A percentile compares a stretch with the other conserved stretches of the same genome.
Evolutionary conservation across 1,139 yeast genomes (phyloP).

Genomic region (Wickerhamiella pararugosa): DNA sequence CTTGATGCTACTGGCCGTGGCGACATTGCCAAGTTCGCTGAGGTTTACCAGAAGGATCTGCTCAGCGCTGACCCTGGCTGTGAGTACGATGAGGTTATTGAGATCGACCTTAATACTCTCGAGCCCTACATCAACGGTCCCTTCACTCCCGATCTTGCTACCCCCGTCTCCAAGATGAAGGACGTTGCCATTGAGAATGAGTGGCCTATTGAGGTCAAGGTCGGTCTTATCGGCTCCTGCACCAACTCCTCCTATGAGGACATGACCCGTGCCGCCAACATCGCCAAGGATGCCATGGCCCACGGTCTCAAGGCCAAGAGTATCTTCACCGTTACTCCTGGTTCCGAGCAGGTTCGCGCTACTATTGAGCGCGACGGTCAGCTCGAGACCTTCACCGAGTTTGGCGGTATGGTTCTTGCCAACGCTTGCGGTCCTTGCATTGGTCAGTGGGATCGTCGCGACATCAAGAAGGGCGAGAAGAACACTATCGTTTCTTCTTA

Average conservation of each 20-base stretch:
- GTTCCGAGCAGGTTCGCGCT: slow-evolving; percentile 98
- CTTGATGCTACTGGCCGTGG: slow-evolving; percentile 79
- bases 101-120: slow-evolving; percentile 83
- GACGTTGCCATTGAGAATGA: slow-evolving; percentile 74
- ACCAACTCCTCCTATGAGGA: slow-evolving; percentile 99
- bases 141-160: slow-evolving; percentile 97
- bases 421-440: slow-evolving; percentile 99
- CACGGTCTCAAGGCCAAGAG: slow-evolving; percentile 88
- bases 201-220: slow-evolving; percentile 93
- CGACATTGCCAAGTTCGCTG: slow-evolving; percentile 69
- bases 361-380: slow-evolving; percentile 97
- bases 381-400: slow-evolving; percentile 74
- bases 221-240: slow-evolving; percentile 97
- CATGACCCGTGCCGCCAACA: slow-evolving; percentile 94
- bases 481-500: slow-evolving; percentile 96
- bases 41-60: slow-evolving; percentile 47
- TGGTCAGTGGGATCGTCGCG: slow-evolving; percentile 99
- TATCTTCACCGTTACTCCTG: slow-evolving; percentile 91
- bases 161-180: slow-evolving; percentile 87
- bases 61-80: slow-evolving; percentile 86
- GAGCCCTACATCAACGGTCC: slow-evolving; percentile 99
- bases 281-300: slow-evolving; percentile 75
- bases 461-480: slow-evolving; percentile 93
- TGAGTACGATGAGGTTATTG: slow-evolving; percentile 92
- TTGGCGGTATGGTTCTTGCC: slow-evolving; percentile 91